Conservation (phyloP, 495 filamentous ascomycete genomes). For the Cenococcum geophilum region DNA sequence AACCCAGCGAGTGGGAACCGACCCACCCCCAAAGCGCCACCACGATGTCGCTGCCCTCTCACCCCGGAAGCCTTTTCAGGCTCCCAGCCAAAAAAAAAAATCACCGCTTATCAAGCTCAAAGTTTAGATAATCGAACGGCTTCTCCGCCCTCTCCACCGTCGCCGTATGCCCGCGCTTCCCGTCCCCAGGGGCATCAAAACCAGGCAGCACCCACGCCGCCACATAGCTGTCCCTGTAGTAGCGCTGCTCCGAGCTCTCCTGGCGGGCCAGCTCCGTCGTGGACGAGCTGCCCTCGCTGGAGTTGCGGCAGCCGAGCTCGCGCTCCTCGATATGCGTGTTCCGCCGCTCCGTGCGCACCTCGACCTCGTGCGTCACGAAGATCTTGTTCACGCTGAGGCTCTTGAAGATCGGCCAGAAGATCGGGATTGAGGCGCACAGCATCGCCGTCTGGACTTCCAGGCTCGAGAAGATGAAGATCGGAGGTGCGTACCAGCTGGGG, state of each 20-base stretch:
- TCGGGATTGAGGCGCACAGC: slow-evolving; percentile 25
- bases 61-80: no score
- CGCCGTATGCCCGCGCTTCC: slow-evolving; percentile 9
- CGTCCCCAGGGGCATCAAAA: slow-evolving; percentile 4
- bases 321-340: neutral
- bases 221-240: slow-evolving; percentile 20
- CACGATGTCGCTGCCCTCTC: no score
- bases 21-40: no score
- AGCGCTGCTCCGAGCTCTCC: slow-evolving; percentile 1
- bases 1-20: no score
- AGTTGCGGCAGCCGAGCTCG: no score
- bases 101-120: no score
- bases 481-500: slow-evolving; percentile 16
- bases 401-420: slow-evolving; percentile 29
- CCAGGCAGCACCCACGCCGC: slow-evolving; percentile 20
- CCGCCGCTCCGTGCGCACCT: slow-evolving; percentile 15
- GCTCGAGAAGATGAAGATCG: slow-evolving; percentile 27
- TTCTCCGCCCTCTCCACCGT: slow-evolving; percentile 22
- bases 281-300: neutral
- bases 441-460: slow-evolving; percentile 29
- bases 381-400: slow-evolving; percentile 32
- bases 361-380: no score
- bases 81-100: no score
- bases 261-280: neutral
- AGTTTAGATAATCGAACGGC: slow-evolving; percentile 21